Conservation (phyloP, 1,284 basidiomycete genomes). For the Ganoderma lucidum region DNA sequence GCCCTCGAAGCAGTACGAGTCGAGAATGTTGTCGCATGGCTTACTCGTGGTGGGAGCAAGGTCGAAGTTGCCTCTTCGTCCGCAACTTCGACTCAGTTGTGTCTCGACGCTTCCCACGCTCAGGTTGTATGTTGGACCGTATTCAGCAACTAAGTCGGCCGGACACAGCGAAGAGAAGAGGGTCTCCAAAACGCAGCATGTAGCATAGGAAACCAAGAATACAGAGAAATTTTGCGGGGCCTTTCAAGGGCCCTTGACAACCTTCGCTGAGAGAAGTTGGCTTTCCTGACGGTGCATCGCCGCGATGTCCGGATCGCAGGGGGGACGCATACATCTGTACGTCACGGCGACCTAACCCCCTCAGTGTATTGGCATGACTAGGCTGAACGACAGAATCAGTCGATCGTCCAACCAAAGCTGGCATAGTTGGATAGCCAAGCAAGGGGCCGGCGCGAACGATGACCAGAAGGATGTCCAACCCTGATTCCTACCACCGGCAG, state of each 20-base stretch:
- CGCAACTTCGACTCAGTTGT: background rate
- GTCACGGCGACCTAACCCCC: background rate
- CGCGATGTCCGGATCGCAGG: background rate
- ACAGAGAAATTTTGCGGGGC: background rate
- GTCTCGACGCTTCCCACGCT: slow-evolving; percentile 5
- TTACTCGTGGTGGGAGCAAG: background rate
- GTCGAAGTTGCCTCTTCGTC: background rate
- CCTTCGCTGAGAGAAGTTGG: background rate
- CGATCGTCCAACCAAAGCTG: background rate
- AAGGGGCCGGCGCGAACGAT: background rate
- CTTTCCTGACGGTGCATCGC: background rate
- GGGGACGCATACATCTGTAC: background rate
- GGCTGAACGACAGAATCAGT: background rate
- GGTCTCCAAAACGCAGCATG: background rate
- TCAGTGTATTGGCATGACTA: background rate
- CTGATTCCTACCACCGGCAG: background rate
- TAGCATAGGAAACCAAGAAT: background rate
- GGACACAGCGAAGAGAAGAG: background rate
- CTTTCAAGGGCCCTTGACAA: slow-evolving; percentile 5
- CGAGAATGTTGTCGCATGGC: background rate
- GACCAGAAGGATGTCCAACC: background rate
- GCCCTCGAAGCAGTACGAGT: background rate
- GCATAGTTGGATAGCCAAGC: background rate
- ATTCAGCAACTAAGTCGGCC: background rate
- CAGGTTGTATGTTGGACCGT: background rate